Evolutionary conservation across 2,329 filamentous ascomycete species (phyloP), one percentile per base, ranked within the genome.

Genomic region (Botrytis sinoallii): DNA sequence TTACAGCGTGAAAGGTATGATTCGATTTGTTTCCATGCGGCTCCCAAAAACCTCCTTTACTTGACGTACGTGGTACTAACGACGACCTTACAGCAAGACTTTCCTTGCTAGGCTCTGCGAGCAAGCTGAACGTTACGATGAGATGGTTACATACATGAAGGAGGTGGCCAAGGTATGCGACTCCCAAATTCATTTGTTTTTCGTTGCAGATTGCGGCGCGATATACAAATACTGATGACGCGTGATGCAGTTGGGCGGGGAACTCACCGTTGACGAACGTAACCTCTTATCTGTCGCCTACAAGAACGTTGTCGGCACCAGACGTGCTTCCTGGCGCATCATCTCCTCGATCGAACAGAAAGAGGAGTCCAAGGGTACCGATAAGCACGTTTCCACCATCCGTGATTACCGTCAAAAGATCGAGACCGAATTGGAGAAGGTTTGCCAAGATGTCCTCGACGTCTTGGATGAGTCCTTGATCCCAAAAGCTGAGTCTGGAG

Each of bases 111-210:
- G 96, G 88, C 94, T 99, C 84, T 98, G 96, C 90, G 96, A 98
- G 93, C 96, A 99, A 91, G 96, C 96, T 84, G 96, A 98, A 90
- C 95, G 95, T 84, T 99, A 99, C 88, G 95, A 99, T 95, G 96
- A 98, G 88, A 98, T 98, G 95, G 95, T 98, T 81, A 94, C 91
- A 84, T 98, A 95, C 89, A 98, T 98, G 96, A 98, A 98, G 93
- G 94, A 98, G 92, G 95, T 98, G 82, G 95, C 95, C 86, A 97
- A 97, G 88, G 91, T 92, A 90, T 72, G 79, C 75, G 68, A 76
- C 81, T 52, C 32, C 60, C 42, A 32, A 48, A 32, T 42, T n/a
- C 38, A 83, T 80, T 72, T 78, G 63, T 65, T 74, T 72, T 60
- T 69, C 71, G 65, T 32, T 65, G n/a, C 55, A 64, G 44, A 71